phyloP scores from a whole-genome alignment of 2,329 filamentous ascomycete genomes.

The Monosporascus sp. region DNA sequence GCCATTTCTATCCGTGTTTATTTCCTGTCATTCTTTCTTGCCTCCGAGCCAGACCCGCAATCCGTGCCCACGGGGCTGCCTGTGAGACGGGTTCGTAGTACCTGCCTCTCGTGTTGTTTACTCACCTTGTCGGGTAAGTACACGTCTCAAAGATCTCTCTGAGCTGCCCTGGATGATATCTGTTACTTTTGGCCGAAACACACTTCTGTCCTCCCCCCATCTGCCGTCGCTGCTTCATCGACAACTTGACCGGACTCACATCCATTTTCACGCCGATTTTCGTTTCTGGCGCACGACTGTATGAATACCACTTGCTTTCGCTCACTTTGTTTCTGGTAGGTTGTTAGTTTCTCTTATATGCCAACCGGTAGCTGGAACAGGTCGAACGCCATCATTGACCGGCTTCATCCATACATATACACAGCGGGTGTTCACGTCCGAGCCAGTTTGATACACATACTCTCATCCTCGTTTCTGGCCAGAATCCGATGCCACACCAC shows the following conservation, averaged over 20 bases:
- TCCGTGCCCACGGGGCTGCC: no score
- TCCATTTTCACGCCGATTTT: constrained; percentile 14
- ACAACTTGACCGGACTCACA: constrained; percentile 9
- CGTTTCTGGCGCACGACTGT: constrained; percentile 26
- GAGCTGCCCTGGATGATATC: neutral
- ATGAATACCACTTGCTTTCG: constrained; percentile 31
- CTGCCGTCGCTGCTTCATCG: neutral
- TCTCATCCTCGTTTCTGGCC: no score
- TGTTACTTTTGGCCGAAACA: neutral
- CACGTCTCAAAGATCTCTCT: neutral
- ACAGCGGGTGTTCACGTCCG: neutral
- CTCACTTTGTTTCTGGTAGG: constrained; percentile 21
- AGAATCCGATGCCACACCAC: no score
- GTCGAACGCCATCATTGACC: neutral
- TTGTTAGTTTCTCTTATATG: constrained; percentile 1
- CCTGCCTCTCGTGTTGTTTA: no score
- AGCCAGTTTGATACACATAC: no score
- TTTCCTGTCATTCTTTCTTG: no score
- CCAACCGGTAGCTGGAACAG: constrained; percentile 4
- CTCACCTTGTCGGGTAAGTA: neutral
- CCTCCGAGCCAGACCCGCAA: no score
- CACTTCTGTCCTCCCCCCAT: neutral
- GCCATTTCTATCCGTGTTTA: no score
- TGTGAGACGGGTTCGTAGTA: no score
- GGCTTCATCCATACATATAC: neutral